Percentiles rank a stretch among this genome's conserved stretches.
These are phyloP conservation scores for Limnanthes douglasii DNA, from an alignment of 345 rosid species.

Conservation along the genomic window DNA sequence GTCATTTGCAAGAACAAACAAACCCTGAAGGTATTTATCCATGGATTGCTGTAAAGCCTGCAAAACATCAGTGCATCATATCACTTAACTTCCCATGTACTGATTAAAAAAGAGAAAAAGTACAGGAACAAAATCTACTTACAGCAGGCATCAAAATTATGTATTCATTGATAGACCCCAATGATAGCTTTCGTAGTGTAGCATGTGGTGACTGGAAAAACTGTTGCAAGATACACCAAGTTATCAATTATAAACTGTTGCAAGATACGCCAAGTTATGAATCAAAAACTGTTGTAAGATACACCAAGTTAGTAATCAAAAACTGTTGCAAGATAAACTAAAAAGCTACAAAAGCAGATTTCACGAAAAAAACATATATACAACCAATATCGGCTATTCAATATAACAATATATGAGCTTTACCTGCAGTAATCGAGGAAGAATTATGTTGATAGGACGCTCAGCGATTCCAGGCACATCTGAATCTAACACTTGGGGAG, in stretches of 20 bases:
- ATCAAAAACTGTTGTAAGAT: too few species aligned
- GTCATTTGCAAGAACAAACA: slow-evolving; percentile 78
- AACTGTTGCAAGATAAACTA: too few species aligned
- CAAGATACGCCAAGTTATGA: slow-evolving; percentile 1
- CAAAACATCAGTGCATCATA: slow-evolving; percentile 7
- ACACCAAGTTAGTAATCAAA: too few species aligned
- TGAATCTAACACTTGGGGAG: slow-evolving; percentile 74
- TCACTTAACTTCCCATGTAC: neutral
- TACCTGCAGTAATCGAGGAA: slow-evolving; percentile 81
- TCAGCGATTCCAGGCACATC: slow-evolving; percentile 84
- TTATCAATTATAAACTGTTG: slow-evolving; percentile 2
- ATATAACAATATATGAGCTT: slow-evolving; percentile 6
- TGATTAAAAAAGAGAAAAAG: neutral
- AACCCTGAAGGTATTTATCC: slow-evolving; percentile 78
- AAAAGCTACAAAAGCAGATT: too few species aligned
- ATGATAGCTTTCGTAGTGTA: slow-evolving; percentile 65
- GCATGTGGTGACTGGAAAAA: slow-evolving; percentile 84
- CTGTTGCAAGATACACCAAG: slow-evolving; percentile 28
- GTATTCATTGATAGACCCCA: slow-evolving; percentile 80
- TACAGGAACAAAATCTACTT: too few species aligned
- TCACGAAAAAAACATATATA: slow-evolving; percentile 3
- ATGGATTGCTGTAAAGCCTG: slow-evolving; percentile 62
- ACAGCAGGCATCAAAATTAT: slow-evolving; percentile 95
- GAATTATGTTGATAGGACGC: slow-evolving; percentile 67
- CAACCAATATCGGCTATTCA: slow-evolving; percentile 4